phyloP scores from a whole-genome alignment of 805 yeast species.

The Ascoidea asiatica region DNA sequence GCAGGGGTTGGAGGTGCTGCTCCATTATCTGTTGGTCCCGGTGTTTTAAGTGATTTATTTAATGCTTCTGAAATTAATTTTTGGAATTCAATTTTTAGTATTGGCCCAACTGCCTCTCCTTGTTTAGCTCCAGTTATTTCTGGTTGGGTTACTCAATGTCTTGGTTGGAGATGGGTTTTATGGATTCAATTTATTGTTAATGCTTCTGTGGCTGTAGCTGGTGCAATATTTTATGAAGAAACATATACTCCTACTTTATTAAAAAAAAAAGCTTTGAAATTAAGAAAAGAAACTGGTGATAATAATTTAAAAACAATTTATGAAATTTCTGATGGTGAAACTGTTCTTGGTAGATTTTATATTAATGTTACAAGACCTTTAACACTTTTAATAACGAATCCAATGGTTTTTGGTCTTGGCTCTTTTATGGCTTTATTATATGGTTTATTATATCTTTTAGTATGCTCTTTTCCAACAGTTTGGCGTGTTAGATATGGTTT shows the following conservation, averaged over 20 bases:
- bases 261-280: conserved; percentile 27
- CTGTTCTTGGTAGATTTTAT: conserved; percentile 23
- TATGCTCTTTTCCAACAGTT: conserved; percentile 44
- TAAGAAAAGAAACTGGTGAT: conserved; percentile 44
- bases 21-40: conserved; percentile 58
- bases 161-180: conserved; percentile 53
- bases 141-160: conserved; percentile 38
- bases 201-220: conserved; percentile 30
- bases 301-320: conserved; percentile 41
- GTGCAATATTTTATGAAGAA: conserved; percentile 35
- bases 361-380: conserved; percentile 40
- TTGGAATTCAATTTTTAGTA: conserved; percentile 41
- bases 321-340: conserved; percentile 41
- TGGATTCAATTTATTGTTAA: conserved; percentile 43
- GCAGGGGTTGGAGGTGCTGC: conserved; percentile 62
- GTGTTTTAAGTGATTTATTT: conserved; percentile 50
- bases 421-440: conserved; percentile 51
- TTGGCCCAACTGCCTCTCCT: conserved; percentile 44
- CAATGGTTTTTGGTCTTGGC: conserved; percentile 53
- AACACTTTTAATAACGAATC: conserved; percentile 36
- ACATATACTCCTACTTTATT: conserved; percentile 46
- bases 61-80: conserved; percentile 34
- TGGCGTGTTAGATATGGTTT: conserved; percentile 35
- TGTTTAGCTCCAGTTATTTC: conserved; percentile 43
- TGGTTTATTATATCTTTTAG: conserved; percentile 52